Conservation (phyloP, 2,329 filamentous ascomycete genomes). For the Scolecobasidium constrictum region DNA sequence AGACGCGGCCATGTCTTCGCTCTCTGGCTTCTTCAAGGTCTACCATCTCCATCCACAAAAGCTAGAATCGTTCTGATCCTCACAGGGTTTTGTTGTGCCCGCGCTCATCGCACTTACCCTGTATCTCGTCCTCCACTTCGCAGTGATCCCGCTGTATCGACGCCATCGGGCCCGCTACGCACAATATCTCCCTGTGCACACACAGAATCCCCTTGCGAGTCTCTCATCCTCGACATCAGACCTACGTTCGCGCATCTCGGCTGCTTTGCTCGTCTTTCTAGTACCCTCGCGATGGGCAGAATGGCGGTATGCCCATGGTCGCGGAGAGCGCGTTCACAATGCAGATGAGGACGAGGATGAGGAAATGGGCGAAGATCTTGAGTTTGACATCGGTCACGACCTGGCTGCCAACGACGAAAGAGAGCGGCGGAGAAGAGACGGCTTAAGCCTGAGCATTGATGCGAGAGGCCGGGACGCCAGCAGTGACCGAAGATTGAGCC, state of each 20-base stretch:
- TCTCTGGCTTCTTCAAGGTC: neutral
- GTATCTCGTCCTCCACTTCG: slow-evolving; percentile 29
- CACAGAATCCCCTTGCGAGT: slow-evolving; percentile 11
- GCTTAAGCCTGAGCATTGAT: slow-evolving; percentile 9
- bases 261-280: slow-evolving; percentile 4
- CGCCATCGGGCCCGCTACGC: slow-evolving; percentile 32
- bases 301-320: neutral
- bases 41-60: slow-evolving; percentile 5
- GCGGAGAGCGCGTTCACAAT: slow-evolving; percentile 6
- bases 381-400: slow-evolving; percentile 35
- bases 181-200: slow-evolving; percentile 23
- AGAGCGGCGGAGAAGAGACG: slow-evolving; percentile 5
- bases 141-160: slow-evolving; percentile 33
- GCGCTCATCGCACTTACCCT: slow-evolving; percentile 30
- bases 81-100: slow-evolving; percentile 33
- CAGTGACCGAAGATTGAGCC: slow-evolving; percentile 53
- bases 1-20: neutral
- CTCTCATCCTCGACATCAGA: slow-evolving; percentile 16
- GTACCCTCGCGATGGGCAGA: slow-evolving; percentile 7
- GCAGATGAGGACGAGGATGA: slow-evolving; percentile 14
- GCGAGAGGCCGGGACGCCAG: slow-evolving; percentile 1
- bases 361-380: slow-evolving; percentile 32
- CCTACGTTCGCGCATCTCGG: slow-evolving; percentile 9
- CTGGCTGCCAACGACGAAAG: slow-evolving; percentile 20
- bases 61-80: no score